These are phyloP conservation scores for Penicillium sp. DNA, from an alignment of 2,329 filamentous ascomycete genomes.

Conservation along the genomic window DNA sequence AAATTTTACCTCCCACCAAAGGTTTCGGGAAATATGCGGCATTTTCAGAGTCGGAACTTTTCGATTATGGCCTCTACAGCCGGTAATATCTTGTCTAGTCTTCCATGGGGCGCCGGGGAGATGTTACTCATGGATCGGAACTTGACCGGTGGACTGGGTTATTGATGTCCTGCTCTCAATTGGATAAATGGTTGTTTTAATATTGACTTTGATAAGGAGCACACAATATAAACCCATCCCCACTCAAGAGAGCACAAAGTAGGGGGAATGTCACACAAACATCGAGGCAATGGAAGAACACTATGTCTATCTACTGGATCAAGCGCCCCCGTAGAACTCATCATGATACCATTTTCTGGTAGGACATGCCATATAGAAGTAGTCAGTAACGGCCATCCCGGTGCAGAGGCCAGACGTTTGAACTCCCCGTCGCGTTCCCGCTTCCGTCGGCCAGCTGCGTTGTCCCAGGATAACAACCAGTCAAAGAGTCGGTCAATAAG, in stretches of 20 bases:
- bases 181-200: too few relatives aligned
- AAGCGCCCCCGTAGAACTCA: too few relatives aligned
- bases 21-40: conserved; percentile 13
- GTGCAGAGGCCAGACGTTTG: conserved; percentile 10
- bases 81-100: not conserved
- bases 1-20: conserved; percentile 5
- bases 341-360: too few relatives aligned
- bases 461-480: conserved; percentile 19
- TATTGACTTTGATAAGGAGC: not conserved
- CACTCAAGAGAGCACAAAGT: too few relatives aligned
- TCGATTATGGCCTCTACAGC: not conserved
- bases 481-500: conserved; percentile 39
- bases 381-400: conserved; percentile 5
- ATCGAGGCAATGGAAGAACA: not conserved
- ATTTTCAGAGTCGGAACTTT: not conserved
- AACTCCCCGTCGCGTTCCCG: conserved; percentile 22
- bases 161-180: not conserved
- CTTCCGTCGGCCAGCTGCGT: conserved; percentile 27
- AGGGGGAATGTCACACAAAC: not conserved
- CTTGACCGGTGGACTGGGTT: not conserved
- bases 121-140: not conserved
- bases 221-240: too few relatives aligned
- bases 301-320: not conserved
- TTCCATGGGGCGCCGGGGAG: not conserved
- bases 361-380: not conserved